Percentiles rank a stretch among this genome's conserved stretches.
These are phyloP conservation scores for Lachancea sp. DNA, from an alignment of 805 yeast genomes.

Conservation along the genomic window DNA sequence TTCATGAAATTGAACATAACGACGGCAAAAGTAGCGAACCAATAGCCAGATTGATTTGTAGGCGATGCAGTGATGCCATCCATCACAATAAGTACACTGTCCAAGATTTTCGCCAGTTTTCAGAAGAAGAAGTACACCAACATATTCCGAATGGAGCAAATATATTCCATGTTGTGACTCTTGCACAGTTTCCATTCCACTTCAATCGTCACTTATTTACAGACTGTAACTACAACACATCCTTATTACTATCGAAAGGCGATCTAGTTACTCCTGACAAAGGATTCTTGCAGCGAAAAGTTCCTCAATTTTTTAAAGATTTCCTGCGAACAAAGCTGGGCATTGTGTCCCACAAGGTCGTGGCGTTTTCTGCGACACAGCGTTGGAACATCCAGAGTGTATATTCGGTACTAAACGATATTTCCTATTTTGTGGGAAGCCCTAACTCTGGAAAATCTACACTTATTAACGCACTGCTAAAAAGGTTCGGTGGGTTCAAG, in stretches of 20 bases:
- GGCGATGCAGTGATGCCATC: conserved; percentile 50
- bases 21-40: too few species aligned
- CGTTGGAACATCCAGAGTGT: conserved; percentile 27
- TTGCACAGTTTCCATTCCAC: conserved; percentile 67
- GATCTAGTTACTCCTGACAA: conserved; percentile 29
- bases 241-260: conserved; percentile 26
- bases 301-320: conserved; percentile 29
- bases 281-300: conserved; percentile 20
- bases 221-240: conserved; percentile 10
- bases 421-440: conserved; percentile 53
- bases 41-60: conserved; percentile 32
- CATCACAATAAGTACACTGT: conserved; percentile 38
- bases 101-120: conserved; percentile 30
- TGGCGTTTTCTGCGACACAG: conserved; percentile 23
- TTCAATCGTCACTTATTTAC: conserved; percentile 31
- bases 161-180: conserved; percentile 56
- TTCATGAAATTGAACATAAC: not conserved
- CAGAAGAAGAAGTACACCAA: conserved; percentile 30
- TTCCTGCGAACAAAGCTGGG: conserved; percentile 28
- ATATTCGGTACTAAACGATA: conserved; percentile 20
- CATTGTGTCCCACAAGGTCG: conserved; percentile 24
- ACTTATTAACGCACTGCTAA: conserved; percentile 44
- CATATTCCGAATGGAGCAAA: conserved; percentile 39
- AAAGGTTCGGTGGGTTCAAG: conserved; percentile 20
- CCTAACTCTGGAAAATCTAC: conserved; percentile 69